Percentiles rank a stretch among this genome's conserved stretches.
These are phyloP conservation scores for Capronia coronata DNA, from an alignment of 2,329 filamentous ascomycete species.

Conservation along the genomic window DNA sequence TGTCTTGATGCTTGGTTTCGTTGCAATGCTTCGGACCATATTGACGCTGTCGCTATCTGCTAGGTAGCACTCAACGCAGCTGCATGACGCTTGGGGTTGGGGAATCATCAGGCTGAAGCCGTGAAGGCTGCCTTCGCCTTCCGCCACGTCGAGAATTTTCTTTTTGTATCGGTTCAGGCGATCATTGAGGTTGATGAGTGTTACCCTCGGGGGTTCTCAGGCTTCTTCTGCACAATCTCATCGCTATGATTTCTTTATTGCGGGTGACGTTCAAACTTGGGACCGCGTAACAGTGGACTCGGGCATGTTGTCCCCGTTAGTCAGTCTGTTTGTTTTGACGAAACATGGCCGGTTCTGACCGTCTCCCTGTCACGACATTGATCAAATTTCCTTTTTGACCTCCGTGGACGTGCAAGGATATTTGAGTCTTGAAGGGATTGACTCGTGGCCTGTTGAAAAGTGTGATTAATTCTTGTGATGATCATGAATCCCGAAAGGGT, in stretches of 20 bases:
- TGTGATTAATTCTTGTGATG: conserved; percentile 2
- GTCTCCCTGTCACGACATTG: conserved; percentile 19
- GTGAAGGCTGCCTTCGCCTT: conserved; percentile 21
- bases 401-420: neutral
- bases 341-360: conserved; percentile 22
- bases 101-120: conserved; percentile 21
- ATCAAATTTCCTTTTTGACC: neutral
- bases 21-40: conserved; percentile 19
- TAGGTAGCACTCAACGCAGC: conserved; percentile 15
- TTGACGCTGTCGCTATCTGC: conserved; percentile 19
- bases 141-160: conserved; percentile 18
- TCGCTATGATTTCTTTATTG: conserved; percentile 15
- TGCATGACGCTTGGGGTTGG: conserved; percentile 26
- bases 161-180: conserved; percentile 7
- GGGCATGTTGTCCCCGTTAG: neutral
- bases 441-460: conserved; percentile 20
- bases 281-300: neutral
- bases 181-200: conserved; percentile 21
- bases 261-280: neutral
- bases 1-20: conserved; percentile 1
- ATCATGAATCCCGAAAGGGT: neutral
- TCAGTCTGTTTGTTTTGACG: conserved; percentile 1
- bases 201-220: conserved; percentile 3
- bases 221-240: conserved; percentile 12
- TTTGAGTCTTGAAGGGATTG: conserved; percentile 11